phyloP scores from a whole-genome alignment of 345 rosid genomes.

The Brassica incana region DNA sequence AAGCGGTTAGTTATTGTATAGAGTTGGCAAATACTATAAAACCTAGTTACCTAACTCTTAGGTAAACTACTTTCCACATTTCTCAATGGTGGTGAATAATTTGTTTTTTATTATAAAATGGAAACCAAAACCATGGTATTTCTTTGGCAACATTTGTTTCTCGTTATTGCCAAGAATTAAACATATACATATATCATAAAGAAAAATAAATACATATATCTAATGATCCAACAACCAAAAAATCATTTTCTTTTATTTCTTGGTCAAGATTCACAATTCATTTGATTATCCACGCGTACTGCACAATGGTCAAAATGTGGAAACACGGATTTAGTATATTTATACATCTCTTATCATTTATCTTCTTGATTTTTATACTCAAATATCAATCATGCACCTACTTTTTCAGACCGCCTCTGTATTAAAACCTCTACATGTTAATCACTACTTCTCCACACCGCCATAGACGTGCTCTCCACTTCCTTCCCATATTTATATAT shows the following conservation, averaged over 20 bases:
- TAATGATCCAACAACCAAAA: too few relatives aligned
- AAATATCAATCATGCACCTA: not conserved
- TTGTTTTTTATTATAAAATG: not conserved
- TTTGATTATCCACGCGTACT: slow-evolving; percentile 7
- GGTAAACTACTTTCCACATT: not conserved
- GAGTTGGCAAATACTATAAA: too few relatives aligned
- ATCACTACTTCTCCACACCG: slow-evolving; percentile 38
- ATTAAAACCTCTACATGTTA: slow-evolving; percentile 21
- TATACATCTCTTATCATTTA: not conserved
- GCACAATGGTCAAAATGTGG: slow-evolving; percentile 21
- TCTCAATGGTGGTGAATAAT: not conserved
- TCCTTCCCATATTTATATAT: slow-evolving; percentile 13
- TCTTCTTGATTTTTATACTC: not conserved
- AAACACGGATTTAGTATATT: not conserved
- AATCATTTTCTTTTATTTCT: too few relatives aligned
- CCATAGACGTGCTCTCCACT: slow-evolving; percentile 38
- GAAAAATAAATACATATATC: too few relatives aligned
- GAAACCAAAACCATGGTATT: not conserved
- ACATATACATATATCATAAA: too few relatives aligned
- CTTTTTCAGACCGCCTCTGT: slow-evolving; percentile 1
- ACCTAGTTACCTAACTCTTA: not conserved
- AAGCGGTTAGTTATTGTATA: too few relatives aligned
- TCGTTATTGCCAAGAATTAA: not conserved
- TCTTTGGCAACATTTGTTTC: not conserved
- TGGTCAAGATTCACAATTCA: too few relatives aligned